Conservation (phyloP, 805 yeast genomes). For the Metschnikowia reukaufii region DNA sequence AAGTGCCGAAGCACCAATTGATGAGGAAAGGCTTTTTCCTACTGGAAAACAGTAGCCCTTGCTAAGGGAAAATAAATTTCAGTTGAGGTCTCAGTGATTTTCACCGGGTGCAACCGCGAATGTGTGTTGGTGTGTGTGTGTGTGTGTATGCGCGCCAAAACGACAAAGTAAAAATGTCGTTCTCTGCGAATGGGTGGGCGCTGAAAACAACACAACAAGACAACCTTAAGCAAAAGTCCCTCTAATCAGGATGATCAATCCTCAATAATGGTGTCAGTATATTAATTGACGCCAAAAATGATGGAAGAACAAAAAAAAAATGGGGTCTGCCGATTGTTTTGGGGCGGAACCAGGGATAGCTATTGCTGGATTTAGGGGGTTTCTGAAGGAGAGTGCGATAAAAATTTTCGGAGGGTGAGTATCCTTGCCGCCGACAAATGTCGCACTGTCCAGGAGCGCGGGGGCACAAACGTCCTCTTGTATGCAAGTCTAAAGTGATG, state of each 20-base stretch:
- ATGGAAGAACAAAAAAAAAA: neutral
- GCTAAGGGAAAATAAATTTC: neutral
- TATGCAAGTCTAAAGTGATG: conserved; percentile 3
- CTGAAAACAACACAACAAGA: conserved; percentile 13
- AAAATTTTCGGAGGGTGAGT: conserved; percentile 13
- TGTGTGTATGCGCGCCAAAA: conserved; percentile 11
- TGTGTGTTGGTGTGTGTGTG: conserved; percentile 9
- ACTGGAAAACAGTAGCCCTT: conserved; percentile 2
- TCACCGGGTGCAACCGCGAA: conserved; percentile 4
- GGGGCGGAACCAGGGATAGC: conserved; percentile 3
- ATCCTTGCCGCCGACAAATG: conserved; percentile 17
- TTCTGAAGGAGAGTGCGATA: conserved; percentile 19
- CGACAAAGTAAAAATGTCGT: conserved; percentile 23
- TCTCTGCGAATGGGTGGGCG: conserved; percentile 15
- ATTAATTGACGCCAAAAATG: conserved; percentile 4
- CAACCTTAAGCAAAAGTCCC: conserved; percentile 6
- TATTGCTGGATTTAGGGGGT: conserved; percentile 13
- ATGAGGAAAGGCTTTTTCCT: neutral
- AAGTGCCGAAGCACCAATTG: conserved; percentile 17
- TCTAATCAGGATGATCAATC: conserved; percentile 2
- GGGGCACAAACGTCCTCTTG: conserved; percentile 2
- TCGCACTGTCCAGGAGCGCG: conserved; percentile 14
- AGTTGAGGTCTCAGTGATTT: neutral
- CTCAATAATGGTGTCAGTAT: conserved; percentile 1
- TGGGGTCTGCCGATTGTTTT: conserved; percentile 1